Base-by-base conservation (phyloP, 129 eudicot genomes). In the Helianthus tuberosus region DNA sequence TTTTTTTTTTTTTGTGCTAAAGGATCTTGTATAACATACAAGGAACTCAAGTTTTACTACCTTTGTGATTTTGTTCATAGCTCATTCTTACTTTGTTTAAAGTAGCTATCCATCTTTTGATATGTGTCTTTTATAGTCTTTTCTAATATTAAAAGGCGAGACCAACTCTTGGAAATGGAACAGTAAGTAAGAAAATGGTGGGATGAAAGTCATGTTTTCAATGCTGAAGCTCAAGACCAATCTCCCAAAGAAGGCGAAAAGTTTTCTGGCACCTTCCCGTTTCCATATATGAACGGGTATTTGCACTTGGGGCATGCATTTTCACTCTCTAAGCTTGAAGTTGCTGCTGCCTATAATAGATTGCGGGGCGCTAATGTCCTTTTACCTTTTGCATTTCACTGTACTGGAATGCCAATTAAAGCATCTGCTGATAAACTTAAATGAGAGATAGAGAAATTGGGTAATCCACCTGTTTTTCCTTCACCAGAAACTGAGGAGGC, bases 381-480 rank as follows among this genome's bases (percentile, higher is more conserved):
- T 49, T 74, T 91, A 72, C 96, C 97, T 10, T 91, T 91, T 85
- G 97, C 82, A 23, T 91, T 91, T 58, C 97, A 91, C 58, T 91
- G 92, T 69, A 91, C 97, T 11, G 97, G 97, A 5, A 91, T 91
- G 97, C 97, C 97, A 46, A 91, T 91, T 48, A 86, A 85, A n/a
- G 97, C 96, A n/a, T 87, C 97, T 10, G 97, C 97, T 25, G 96
- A 91, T 79, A 91, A 91, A 77, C 90, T 91, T 69, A 50, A 57
- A 5, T 67, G 97, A 62, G 97, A 91, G 79, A 81, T 89, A 15
- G 73, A 83, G 79, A 79, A 43, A 59, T 91, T 88, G 62, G 96
- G 97, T 8, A 73, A 86, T 65, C 97, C 97, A 4, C 96, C 97
- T 2, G 82, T 74, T 48, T 91, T 88, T 79, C 91, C 96, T 32